These are phyloP conservation scores for Tephrocybe rancida DNA, from an alignment of 768 basidiomycete species.

Conservation along the genomic window DNA sequence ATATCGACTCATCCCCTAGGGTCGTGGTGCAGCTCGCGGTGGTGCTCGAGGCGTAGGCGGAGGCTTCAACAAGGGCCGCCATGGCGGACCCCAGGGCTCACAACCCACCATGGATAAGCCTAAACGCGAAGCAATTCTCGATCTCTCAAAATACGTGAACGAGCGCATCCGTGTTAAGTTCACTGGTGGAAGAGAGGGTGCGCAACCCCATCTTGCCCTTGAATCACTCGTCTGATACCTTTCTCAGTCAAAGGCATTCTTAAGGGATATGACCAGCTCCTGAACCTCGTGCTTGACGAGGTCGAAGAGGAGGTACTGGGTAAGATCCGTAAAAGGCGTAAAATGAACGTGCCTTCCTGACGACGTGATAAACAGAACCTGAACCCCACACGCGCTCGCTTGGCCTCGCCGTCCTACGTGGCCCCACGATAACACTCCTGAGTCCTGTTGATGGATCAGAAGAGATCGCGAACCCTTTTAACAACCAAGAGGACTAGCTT, in stretches of 20 bases:
- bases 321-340: constrained; percentile 32
- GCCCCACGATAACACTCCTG: constrained; percentile 91
- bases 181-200: constrained; percentile 96
- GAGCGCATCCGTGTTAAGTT: constrained; percentile 95
- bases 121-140: constrained; percentile 92
- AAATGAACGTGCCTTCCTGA: constrained; percentile 7
- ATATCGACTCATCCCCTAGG: constrained; percentile 49
- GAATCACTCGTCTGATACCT: neutral
- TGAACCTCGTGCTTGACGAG: constrained; percentile 97
- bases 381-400: constrained; percentile 65
- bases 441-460: constrained; percentile 96
- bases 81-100: constrained; percentile 48
- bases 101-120: constrained; percentile 69
- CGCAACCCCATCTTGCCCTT: neutral
- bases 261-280: constrained; percentile 95
- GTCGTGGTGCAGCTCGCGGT: constrained; percentile 55
- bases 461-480: constrained; percentile 91
- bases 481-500: constrained; percentile 59
- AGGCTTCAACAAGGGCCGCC: constrained; percentile 48
- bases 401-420: constrained; percentile 88
- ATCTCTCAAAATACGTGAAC: constrained; percentile 92
- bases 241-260: constrained; percentile 81
- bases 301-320: constrained; percentile 84
- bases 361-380: constrained; percentile 46
- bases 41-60: constrained; percentile 49